These are phyloP conservation scores for Symmetrospora coprosmae DNA, from an alignment of 768 basidiomycete species.

Conservation along the genomic window DNA sequence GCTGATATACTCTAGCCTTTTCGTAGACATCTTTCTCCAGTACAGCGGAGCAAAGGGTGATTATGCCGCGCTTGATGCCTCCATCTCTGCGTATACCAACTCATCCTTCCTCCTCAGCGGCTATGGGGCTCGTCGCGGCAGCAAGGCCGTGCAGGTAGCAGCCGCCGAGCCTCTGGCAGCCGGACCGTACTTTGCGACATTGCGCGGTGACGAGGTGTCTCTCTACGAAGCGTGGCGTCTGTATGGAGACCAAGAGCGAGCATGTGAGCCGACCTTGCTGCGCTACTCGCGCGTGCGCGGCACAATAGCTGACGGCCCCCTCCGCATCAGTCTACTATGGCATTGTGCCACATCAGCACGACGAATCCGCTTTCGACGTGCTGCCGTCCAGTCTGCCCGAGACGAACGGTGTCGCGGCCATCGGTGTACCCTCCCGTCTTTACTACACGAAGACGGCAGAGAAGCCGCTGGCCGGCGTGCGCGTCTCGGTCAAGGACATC, in stretches of 20 bases:
- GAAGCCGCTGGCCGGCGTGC: constrained; percentile 42
- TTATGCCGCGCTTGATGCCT: background rate
- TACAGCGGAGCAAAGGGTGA: background rate
- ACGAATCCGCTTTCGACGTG: background rate
- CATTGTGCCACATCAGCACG: background rate
- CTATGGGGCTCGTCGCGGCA: too few relatives aligned
- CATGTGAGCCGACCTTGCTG: background rate
- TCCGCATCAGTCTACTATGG: constrained; percentile 4
- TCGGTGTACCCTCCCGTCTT: constrained; percentile 46
- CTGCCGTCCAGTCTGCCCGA: constrained; percentile 5
- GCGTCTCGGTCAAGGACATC: constrained; percentile 46
- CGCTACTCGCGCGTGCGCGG: background rate
- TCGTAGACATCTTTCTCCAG: background rate
- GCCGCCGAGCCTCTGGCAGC: background rate
- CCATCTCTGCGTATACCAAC: background rate
- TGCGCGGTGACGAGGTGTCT: background rate
- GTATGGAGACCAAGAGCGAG: constrained; percentile 3
- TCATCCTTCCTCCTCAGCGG: background rate
- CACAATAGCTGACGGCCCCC: background rate
- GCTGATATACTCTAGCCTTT: background rate
- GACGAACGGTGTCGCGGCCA: constrained; percentile 23
- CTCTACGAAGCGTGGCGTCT: constrained; percentile 12
- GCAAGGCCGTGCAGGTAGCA: too few relatives aligned
- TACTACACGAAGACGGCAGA: constrained; percentile 33
- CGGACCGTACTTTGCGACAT: background rate